phyloP scores from a whole-genome alignment of 2,329 filamentous ascomycete species.

The Claviceps monticola region DNA sequence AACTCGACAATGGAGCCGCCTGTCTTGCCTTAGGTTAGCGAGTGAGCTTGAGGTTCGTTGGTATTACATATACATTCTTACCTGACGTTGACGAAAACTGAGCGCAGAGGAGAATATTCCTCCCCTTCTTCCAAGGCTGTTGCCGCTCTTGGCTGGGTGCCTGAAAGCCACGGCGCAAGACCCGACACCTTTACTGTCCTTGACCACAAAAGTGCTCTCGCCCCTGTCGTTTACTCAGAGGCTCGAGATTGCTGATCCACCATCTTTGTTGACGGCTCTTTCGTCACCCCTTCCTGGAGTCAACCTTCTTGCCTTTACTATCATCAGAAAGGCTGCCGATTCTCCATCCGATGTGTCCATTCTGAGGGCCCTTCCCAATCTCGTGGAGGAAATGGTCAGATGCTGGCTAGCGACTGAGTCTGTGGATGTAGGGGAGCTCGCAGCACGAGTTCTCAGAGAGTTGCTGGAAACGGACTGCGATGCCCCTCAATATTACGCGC shows the following conservation, averaged over 20 bases:
- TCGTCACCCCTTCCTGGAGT: conserved; percentile 39
- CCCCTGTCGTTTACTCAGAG: conserved; percentile 38
- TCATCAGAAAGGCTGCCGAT: conserved; percentile 40
- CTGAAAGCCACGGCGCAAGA: conserved; percentile 37
- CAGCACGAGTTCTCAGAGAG: conserved; percentile 34
- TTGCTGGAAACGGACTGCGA: conserved; percentile 43
- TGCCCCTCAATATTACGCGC: conserved; percentile 11
- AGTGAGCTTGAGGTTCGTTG: not conserved
- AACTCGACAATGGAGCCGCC: not conserved
- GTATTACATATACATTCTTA: not conserved
- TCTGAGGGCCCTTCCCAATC: conserved; percentile 32
- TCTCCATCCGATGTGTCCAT: conserved; percentile 34
- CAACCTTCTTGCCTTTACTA: conserved; percentile 41
- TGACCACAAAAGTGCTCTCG: conserved; percentile 41
- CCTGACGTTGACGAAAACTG: not conserved
- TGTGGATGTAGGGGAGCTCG: conserved; percentile 42
- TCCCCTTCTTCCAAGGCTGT: conserved; percentile 35
- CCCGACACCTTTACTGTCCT: conserved; percentile 34
- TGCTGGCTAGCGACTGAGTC: conserved; percentile 40
- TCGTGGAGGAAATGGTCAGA: conserved; percentile 34
- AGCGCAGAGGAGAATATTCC: conserved; percentile 35
- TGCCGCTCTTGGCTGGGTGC: conserved; percentile 39
- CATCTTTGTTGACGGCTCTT: conserved; percentile 37
- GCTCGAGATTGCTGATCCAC: conserved; percentile 36
- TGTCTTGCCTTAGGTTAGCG: not conserved